phyloP scores from a whole-genome alignment of 257 asterid species.

The Lantana camara region DNA sequence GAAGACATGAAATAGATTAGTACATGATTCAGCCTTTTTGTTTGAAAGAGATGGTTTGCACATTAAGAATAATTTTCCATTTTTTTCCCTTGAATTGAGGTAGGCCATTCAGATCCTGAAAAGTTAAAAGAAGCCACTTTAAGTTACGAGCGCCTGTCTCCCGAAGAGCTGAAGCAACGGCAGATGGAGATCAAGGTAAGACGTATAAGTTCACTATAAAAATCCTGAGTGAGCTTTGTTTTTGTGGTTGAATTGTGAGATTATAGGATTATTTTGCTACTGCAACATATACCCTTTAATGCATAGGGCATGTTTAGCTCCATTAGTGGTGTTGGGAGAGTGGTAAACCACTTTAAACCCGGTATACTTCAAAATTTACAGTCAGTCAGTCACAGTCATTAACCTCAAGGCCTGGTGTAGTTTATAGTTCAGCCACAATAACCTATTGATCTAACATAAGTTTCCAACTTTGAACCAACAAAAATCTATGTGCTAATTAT shows the following conservation, averaged over 20 bases:
- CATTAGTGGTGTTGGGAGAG: too few species aligned
- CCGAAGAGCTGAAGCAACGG: constrained; percentile 69
- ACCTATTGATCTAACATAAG: not conserved
- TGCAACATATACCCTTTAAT: not conserved
- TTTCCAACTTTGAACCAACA: constrained; percentile 14
- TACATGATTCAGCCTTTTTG: constrained; percentile 11
- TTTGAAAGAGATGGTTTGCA: constrained; percentile 13
- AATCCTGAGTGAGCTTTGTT: constrained; percentile 4
- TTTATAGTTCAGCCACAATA: too few species aligned
- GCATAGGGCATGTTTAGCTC: not conserved
- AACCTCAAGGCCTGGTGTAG: too few species aligned
- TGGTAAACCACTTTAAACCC: too few species aligned
- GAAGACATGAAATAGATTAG: constrained; percentile 1
- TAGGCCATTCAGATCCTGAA: constrained; percentile 86
- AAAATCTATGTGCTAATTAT: not conserved
- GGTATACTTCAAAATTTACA: too few species aligned
- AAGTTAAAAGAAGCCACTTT: constrained; percentile 66
- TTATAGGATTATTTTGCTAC: constrained; percentile 7
- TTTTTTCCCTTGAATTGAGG: constrained; percentile 7
- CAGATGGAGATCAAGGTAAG: constrained; percentile 72
- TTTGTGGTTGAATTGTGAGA: not conserved
- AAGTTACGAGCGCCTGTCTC: constrained; percentile 53
- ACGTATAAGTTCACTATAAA: constrained; percentile 10
- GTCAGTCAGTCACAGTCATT: too few species aligned
- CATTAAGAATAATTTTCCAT: constrained; percentile 2